These are phyloP conservation scores for Rauvolfia tetraphylla DNA, from an alignment of 257 asterid species.

Conservation along the genomic window DNA sequence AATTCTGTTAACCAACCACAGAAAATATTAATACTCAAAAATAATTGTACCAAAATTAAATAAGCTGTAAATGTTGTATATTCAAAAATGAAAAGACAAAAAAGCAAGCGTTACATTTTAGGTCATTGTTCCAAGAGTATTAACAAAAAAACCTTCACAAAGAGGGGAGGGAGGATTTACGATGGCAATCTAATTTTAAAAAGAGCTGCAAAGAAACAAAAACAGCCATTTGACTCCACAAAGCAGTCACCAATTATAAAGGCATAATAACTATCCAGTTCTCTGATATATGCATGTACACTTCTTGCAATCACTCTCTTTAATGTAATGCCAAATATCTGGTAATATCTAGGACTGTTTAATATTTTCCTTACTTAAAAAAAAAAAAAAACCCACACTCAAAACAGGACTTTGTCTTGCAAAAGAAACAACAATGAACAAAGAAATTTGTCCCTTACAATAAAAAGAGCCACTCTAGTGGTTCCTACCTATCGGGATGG, in stretches of 20 bases:
- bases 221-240: neutral
- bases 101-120: neutral
- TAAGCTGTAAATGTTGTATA: neutral
- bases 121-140: neutral
- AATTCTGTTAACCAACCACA: slow-evolving; percentile 49
- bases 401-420: neutral
- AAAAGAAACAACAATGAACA: neutral
- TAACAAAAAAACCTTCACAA: neutral
- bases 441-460: neutral
- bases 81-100: neutral
- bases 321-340: neutral
- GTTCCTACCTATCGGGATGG: neutral
- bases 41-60: neutral
- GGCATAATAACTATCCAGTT: neutral
- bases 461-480: neutral
- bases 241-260: neutral
- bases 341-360: neutral
- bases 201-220: no score
- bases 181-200: no score
- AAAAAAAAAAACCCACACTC: neutral
- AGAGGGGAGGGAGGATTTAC: neutral
- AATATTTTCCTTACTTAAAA: neutral
- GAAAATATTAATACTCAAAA: slow-evolving; percentile 13
- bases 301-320: neutral
- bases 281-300: neutral